These are phyloP conservation scores for Trichoderma sp. DNA, from an alignment of 2,329 filamentous ascomycete species.

Conservation along the genomic window DNA sequence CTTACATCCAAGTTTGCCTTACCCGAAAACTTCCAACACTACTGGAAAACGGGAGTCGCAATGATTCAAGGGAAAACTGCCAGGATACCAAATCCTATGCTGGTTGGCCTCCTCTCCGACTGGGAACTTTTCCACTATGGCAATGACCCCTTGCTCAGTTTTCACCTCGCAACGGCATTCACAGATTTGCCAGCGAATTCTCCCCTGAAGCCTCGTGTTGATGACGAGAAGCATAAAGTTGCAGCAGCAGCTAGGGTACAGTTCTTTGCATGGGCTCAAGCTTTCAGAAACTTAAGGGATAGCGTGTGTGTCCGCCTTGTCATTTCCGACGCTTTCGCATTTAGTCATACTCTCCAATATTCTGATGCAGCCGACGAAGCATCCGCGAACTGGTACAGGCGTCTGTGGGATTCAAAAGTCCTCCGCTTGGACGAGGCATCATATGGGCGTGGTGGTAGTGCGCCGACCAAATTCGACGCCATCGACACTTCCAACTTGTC, in stretches of 20 bases:
- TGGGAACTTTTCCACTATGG: constrained; percentile 44
- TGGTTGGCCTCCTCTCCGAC: constrained; percentile 35
- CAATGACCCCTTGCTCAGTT: constrained; percentile 52
- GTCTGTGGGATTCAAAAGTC: constrained; percentile 37
- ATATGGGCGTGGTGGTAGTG: constrained; percentile 37
- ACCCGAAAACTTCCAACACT: constrained; percentile 28
- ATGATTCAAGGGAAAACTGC: constrained; percentile 22
- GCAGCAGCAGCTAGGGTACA: constrained; percentile 41
- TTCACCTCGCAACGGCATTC: constrained; percentile 53
- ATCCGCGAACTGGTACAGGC: constrained; percentile 43
- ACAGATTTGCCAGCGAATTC: constrained; percentile 38
- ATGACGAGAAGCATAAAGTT: constrained; percentile 24
- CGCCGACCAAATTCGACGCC: constrained; percentile 48
- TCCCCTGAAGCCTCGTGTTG: constrained; percentile 33
- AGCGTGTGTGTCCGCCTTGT: constrained; percentile 44
- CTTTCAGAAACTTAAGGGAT: constrained; percentile 35
- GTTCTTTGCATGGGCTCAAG: constrained; percentile 45
- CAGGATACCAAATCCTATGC: constrained; percentile 45
- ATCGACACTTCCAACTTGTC: constrained; percentile 52
- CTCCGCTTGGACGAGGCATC: constrained; percentile 42
- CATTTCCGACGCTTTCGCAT: constrained; percentile 47
- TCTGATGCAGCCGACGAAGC: constrained; percentile 28
- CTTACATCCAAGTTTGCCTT: constrained; percentile 27
- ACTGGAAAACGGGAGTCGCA: constrained; percentile 37
- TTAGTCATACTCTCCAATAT: constrained; percentile 51